phyloP scores from a whole-genome alignment of 2,329 filamentous ascomycete species.

The Pestalotiopsis fici region DNA sequence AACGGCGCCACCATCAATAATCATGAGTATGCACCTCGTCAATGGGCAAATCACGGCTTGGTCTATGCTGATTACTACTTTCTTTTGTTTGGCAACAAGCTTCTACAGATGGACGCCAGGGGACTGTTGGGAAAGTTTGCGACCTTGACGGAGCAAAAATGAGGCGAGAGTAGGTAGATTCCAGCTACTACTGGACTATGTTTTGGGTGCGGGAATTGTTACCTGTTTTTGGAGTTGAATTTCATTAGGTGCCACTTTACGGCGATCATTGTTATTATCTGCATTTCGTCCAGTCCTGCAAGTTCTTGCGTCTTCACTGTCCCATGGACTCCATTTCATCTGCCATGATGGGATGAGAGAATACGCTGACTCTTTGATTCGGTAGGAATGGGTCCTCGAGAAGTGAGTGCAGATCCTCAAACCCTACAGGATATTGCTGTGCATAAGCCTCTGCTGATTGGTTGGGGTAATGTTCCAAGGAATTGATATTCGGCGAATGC shows the following conservation, averaged over 20 bases:
- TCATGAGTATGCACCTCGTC: conserved; percentile 42
- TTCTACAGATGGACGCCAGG: conserved; percentile 12
- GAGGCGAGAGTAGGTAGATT: conserved; percentile 15
- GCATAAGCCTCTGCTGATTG: not conserved
- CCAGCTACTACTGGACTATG: conserved; percentile 3
- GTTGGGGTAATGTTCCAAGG: not conserved
- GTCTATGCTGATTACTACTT: conserved; percentile 53
- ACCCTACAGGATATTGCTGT: not conserved
- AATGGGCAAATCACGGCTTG: conserved; percentile 46
- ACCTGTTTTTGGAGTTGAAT: too few species aligned
- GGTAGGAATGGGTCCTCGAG: conserved; percentile 14
- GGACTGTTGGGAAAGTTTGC: not conserved
- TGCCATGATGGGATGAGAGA: conserved; percentile 6
- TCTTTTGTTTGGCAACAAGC: conserved; percentile 44
- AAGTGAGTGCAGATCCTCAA: conserved; percentile 12
- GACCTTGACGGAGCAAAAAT: conserved; percentile 14
- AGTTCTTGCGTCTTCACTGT: conserved; percentile 16
- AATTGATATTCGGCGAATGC: not conserved
- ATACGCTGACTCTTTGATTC: conserved; percentile 16
- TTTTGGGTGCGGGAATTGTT: too few species aligned
- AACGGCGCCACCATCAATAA: conserved; percentile 47
- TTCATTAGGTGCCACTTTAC: too few species aligned
- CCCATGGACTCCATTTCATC: conserved; percentile 10
- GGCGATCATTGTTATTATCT: not conserved
- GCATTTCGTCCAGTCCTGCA: not conserved